Evolutionary conservation across 1,284 basidiomycete genomes (phyloP), one percentile per base, ranked within the genome.

Genomic region (Wolfiporia cocos): DNA sequence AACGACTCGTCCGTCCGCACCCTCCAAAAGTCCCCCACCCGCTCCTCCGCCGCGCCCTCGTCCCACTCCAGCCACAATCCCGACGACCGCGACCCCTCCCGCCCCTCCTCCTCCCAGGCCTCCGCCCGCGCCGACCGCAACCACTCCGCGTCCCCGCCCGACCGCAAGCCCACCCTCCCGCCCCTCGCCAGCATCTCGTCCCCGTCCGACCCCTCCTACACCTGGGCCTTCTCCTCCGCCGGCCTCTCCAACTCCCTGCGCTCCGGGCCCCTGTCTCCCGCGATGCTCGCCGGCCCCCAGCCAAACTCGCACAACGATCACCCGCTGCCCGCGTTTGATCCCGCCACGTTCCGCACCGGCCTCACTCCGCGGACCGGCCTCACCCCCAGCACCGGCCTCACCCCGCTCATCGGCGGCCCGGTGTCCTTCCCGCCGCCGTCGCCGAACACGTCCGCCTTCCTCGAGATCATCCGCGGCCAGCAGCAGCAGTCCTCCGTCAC

Each of bases 211-310:
- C 73, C 73, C 17, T 66, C 74, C 45, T 92, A 89, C 60, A 70
- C 74, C 32, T 94, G 92, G 89, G 74, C 69, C 18, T 82, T 84
- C 47, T 62, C 64, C 12, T 68, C 73, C 24, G 62, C 71, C 6
- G 74, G 76, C 43, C 67, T 84, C 45, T 65, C 72, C 32, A 85
- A 83, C 61, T 93, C 91, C 1, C 78, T 97, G 22, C 79, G 94
- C 35, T 76, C 91, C 0, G 94, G 94, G 4, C 94, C 93, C 1
- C 79, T 97, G 30, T 92, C 87, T 5, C 93, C 94, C 29, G 93
- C 94, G 46, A 95, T 97, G 89, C 83, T 97, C 45, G 83, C 89
- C 24, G 93, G 89, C 12, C 93, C 93, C 2, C 80, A 86, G 59
- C 53, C 48, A 59, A 62, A 61, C 53, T 55, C 55, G 46, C 50